Percentiles rank a stretch among this genome's conserved stretches.
These are phyloP conservation scores for Fusarium agapanthi DNA, from an alignment of 2,329 filamentous ascomycete species.

Conservation along the genomic window DNA sequence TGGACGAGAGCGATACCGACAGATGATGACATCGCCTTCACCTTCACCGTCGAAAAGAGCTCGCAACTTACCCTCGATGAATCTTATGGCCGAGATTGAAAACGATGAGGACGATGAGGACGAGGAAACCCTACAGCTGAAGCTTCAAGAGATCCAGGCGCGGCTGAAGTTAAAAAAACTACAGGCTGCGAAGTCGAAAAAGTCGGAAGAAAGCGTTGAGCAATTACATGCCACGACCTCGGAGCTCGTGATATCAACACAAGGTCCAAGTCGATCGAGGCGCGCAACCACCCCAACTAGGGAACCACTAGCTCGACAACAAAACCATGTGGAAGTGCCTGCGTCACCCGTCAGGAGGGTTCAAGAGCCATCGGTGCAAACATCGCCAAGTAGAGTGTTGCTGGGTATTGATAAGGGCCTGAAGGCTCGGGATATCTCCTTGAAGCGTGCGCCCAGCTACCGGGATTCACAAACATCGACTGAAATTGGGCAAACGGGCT, in stretches of 20 bases:
- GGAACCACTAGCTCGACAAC: slow-evolving; percentile 36
- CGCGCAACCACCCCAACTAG: slow-evolving; percentile 43
- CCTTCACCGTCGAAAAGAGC: slow-evolving; percentile 63
- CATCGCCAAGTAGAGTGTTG: slow-evolving; percentile 80
- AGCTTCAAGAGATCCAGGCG: slow-evolving; percentile 89
- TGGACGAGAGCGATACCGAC: slow-evolving; percentile 78
- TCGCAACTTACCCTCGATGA: slow-evolving; percentile 40
- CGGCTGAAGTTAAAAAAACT: slow-evolving; percentile 87
- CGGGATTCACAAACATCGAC: slow-evolving; percentile 40
- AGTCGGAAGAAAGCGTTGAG: slow-evolving; percentile 30
- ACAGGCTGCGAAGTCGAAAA: slow-evolving; percentile 62
- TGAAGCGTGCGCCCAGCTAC: slow-evolving; percentile 74
- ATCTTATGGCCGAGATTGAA: slow-evolving; percentile 47
- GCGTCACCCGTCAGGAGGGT: slow-evolving; percentile 73
- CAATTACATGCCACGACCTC: slow-evolving; percentile 28
- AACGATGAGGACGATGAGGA: slow-evolving; percentile 76
- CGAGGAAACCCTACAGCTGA: slow-evolving; percentile 87
- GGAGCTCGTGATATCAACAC: slow-evolving; percentile 36
- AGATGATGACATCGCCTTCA: slow-evolving; percentile 72
- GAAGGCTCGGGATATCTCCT: slow-evolving; percentile 80
- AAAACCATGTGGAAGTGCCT: slow-evolving; percentile 73
- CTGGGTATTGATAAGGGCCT: slow-evolving; percentile 92
- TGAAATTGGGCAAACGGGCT: slow-evolving; percentile 43
- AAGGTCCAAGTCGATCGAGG: slow-evolving; percentile 27
- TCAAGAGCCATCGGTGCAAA: slow-evolving; percentile 61